A percentile compares a stretch with the other conserved stretches of the same genome.
phyloP scores from a whole-genome alignment of 1,139 yeast species.

The Hanseniaspora uvarum region DNA sequence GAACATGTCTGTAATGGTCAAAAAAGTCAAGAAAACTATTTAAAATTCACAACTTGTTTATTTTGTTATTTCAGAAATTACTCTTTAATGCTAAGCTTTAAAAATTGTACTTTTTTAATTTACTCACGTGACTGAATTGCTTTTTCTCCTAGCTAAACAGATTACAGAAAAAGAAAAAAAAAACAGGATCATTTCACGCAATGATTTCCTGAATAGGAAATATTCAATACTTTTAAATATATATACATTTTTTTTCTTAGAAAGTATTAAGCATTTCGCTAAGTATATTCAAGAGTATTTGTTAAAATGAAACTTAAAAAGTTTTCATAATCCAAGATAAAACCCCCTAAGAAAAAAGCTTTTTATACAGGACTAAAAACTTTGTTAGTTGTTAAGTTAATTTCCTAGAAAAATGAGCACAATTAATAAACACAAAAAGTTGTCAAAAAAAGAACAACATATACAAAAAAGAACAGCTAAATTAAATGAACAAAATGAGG shows the following conservation, averaged over 20 bases:
- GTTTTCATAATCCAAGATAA: not conserved
- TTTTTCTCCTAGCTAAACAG: not conserved
- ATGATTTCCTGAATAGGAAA: not conserved
- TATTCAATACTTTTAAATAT: not conserved
- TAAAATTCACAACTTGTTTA: no score
- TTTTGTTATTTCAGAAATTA: no score
- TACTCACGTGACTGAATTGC: constrained; percentile 3
- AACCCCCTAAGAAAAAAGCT: not conserved
- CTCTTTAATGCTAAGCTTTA: no score
- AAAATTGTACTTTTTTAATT: no score
- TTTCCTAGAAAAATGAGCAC: not conserved
- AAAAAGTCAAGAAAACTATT: no score
- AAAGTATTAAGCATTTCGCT: not conserved
- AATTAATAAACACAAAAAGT: constrained; percentile 3
- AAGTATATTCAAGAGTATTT: not conserved
- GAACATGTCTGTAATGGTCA: constrained; percentile 16
- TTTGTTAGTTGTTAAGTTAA: not conserved
- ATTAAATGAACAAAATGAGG: constrained; percentile 46
- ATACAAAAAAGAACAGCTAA: constrained; percentile 30
- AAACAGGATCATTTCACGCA: not conserved
- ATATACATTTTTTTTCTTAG: not conserved
- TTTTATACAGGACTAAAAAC: not conserved
- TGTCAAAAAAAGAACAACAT: constrained; percentile 20
- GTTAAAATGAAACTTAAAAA: not conserved
- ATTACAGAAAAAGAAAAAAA: not conserved